These are phyloP conservation scores for Elsinoe fawcettii DNA, from an alignment of 2,329 filamentous ascomycete genomes.

Conservation along the genomic window DNA sequence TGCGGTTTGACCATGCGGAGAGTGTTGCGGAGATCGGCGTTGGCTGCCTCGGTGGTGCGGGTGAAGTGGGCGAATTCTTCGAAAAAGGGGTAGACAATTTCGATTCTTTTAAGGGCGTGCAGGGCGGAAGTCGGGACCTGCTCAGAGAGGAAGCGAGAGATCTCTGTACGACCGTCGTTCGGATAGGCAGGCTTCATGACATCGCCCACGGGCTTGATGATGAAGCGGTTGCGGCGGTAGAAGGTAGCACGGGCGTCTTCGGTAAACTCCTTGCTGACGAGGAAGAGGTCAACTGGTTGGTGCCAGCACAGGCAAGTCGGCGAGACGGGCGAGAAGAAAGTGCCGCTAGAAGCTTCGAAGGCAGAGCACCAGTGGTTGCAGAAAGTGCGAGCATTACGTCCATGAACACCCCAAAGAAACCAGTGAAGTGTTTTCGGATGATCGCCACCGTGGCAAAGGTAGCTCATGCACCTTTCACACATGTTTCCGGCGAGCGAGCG, in stretches of 20 bases:
- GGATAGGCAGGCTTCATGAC: neutral
- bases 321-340: neutral
- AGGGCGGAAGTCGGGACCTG: neutral
- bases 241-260: neutral
- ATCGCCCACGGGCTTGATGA: neutral
- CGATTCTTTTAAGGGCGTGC: neutral
- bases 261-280: neutral
- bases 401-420: conserved; percentile 1
- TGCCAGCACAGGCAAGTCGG: conserved; percentile 3
- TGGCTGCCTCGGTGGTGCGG: neutral
- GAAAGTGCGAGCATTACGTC: neutral
- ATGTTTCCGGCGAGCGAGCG: neutral
- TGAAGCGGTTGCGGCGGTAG: conserved; percentile 5
- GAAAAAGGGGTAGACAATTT: conserved; percentile 3
- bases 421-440: conserved; percentile 2
- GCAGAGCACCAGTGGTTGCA: conserved; percentile 3
- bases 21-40: neutral
- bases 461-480: neutral
- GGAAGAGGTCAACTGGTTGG: neutral
- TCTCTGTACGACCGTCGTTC: neutral
- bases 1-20: neutral
- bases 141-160: conserved; percentile 2
- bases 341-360: neutral
- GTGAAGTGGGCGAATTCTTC: neutral
- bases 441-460: neutral